Evolutionary conservation across 1,284 basidiomycete genomes (phyloP).

Genomic region (Tilletia setariae): DNA sequence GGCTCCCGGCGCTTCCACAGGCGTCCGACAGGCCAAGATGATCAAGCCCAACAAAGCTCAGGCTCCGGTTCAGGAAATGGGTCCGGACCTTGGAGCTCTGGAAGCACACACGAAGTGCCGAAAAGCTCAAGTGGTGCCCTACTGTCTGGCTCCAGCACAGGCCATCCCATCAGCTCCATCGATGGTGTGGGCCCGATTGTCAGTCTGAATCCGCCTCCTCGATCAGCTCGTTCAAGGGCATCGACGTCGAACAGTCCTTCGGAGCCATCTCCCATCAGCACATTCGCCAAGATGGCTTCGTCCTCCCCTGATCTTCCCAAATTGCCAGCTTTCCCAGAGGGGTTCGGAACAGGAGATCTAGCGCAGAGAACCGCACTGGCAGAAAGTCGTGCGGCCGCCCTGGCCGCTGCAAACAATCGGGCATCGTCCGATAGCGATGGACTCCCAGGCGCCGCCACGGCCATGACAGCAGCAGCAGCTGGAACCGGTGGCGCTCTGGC

Average conservation of each 20-base stretch:
- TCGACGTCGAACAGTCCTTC: background rate
- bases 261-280: background rate
- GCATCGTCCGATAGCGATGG: background rate
- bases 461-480: background rate
- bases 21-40: background rate
- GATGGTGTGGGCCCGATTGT: background rate
- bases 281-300: background rate
- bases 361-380: background rate
- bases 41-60: background rate
- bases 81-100: background rate
- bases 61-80: constrained; percentile 1
- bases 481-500: background rate
- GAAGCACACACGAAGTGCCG: constrained; percentile 6
- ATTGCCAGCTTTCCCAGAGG: background rate
- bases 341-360: background rate
- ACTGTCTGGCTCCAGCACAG: background rate
- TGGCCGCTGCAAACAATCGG: background rate
- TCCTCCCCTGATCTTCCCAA: constrained; percentile 6
- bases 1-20: background rate
- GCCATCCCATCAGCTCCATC: background rate
- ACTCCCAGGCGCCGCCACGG: background rate
- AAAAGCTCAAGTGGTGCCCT: constrained; percentile 10
- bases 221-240: background rate
- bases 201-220: background rate
- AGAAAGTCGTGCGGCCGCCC: background rate